Base-by-base conservation (phyloP, 2,329 filamentous ascomycete genomes). In the Trichophyton schoenleinii region DNA sequence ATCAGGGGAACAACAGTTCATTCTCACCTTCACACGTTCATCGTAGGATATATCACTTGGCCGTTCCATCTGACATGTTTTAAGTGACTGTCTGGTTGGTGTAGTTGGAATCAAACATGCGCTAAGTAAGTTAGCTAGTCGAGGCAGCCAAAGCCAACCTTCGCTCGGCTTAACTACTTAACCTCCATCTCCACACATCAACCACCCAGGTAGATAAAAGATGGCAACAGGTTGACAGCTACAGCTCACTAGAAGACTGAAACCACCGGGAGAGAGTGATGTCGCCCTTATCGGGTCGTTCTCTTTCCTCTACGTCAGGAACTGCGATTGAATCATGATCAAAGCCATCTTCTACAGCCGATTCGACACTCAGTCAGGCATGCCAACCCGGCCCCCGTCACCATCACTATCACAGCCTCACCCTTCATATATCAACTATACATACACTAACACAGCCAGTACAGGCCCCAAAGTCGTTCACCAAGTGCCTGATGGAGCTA, bases 311-410 rank as follows among this genome's bases (percentile, higher is more conserved):
- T 53, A 28, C 13, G 49, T 20, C 11, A 28, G 22, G 49, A 53
- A 34, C n/a, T 25, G 55, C 55, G 20, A 38, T 8, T 31, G 55
- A 53, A 60, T 34, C 67, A 83, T 83, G 74, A 84, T 87, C 67
- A 81, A 83, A 68, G 81, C 83, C 55, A 83, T 86, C 63, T 86
- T 87, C 73, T 86, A 85, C 71, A 83, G 83, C 70, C 83, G 83
- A 68, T 87, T 87, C 69, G 83, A 86, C 68, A 81, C 81, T 60
- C 79, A 82, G 65, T 76, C 79, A 74, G 79, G 79, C 78, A 69
- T 62, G 64, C 61, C 41, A 57, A 31, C 28, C 5, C 18, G 18
- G 1, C 34, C 34, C 34, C 34, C 8, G 57, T 2, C 49, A 60
- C 46, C 7, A 38, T 25, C 38, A 36, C 7, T 42, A n/a, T 20